Evolutionary conservation across 257 asterid genomes (phyloP).

Genomic region (Solanum rostratum): DNA sequence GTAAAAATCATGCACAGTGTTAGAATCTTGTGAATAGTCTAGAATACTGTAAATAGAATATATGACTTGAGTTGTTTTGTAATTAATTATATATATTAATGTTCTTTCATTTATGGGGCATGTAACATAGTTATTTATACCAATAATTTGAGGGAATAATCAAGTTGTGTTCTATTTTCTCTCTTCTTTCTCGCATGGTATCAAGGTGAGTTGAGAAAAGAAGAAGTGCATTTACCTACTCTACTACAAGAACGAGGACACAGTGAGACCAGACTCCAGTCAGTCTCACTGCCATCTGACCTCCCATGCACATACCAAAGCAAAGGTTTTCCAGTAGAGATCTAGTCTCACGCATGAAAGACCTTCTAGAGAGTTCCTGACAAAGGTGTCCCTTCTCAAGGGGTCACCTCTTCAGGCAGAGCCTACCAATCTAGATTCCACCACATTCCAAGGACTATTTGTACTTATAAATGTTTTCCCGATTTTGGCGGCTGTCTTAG

Average conservation of each 20-base stretch:
- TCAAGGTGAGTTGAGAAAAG: not conserved
- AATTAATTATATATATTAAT: not conserved
- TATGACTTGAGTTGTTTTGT: not conserved
- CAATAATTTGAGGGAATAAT: not conserved
- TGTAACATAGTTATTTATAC: not conserved
- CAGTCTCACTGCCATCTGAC: not conserved
- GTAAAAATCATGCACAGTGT: not conserved
- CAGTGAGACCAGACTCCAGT: not conserved
- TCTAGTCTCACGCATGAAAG: no score
- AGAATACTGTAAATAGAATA: not conserved
- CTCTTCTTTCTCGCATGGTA: not conserved
- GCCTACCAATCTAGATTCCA: not conserved
- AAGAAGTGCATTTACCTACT: not conserved
- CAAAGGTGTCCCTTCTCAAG: no score
- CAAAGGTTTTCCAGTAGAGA: not conserved
- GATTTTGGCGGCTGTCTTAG: not conserved
- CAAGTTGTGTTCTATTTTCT: not conserved
- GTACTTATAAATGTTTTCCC: not conserved
- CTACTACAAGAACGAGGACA: not conserved
- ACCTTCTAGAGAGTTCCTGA: no score
- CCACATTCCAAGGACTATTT: not conserved
- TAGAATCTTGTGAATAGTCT: not conserved
- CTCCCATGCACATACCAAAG: not conserved
- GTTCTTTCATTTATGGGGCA: not conserved
- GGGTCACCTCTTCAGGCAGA: not conserved